Evolutionary conservation across 1,284 basidiomycete genomes (phyloP), one percentile per base, ranked within the genome.

Genomic region (Ceratobasidium theobromae): DNA sequence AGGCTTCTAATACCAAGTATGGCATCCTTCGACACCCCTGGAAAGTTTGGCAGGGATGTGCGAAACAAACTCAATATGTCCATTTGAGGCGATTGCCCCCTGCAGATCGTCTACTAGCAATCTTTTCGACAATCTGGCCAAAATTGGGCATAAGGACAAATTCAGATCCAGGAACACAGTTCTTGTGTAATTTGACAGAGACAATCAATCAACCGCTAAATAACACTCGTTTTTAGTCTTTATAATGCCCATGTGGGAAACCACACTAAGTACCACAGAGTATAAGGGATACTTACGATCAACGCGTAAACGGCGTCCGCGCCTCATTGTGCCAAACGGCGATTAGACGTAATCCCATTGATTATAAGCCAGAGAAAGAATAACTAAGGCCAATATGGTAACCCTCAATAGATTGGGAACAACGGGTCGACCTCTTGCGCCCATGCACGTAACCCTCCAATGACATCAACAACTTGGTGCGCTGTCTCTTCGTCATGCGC

Each of bases 381-480:
- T n/a, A 16, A 38, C 8, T 16, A 38, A 38, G 16, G 35, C 35
- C 18, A 45, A 45, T 45, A 51, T 14, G 8, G 23, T 25, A 27
- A 49, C 43, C 38, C 46, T 49, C 28, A 95, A 75, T 95, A 95
- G 11, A 90, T 74, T 27, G 93, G 93, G 74, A 95, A 95, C 11
- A 73, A 75, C 40, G 79, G 76, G 76, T 95, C 89, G 4, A 93
- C 84, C 25, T 87, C 77, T 70, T 75, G 79, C 38, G 86, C 79
- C 93, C 93, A 95, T 28, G 88, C 88, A 69, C 80, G 78, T 38
- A 96, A 75, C 0, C 93, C 93, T 8, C 92, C 93, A 1, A 89
- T 77, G 2, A 95, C 80, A 74, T 95, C 93, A 69, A 79, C 82
- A 16, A 91, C 33, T 12, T 76, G 21, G 78, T 72, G n/a, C 67